Base-by-base conservation (phyloP, 306 rosid species). In the Sechiopsis laciniata region DNA sequence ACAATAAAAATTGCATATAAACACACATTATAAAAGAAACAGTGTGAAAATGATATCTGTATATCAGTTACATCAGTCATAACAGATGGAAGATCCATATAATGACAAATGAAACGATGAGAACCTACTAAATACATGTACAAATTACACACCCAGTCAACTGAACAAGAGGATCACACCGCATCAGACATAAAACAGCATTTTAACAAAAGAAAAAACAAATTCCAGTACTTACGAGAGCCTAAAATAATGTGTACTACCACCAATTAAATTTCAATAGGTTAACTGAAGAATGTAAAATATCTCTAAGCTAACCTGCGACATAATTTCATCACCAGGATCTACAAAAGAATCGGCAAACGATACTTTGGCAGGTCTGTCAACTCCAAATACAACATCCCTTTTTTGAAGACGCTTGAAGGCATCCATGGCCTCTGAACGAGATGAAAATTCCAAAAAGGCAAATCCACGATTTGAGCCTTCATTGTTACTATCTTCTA, bases 401-500 rank as follows among this genome's bases (percentile, higher is more conserved):
- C 96, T 91, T 83, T 88, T 95, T 60, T 95, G 97, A 54, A 95
- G 87, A 46, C 96, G 85, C 85, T 91, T 95, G 80, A 89, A 95
- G 77, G 96, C 96, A 82, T 91, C 97, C 97, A 95, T 95, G 64
- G 99, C 99, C 50, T 95, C 99, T n/a, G 95, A 83, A 20, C 92
- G 96, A 75, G 95, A 89, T 56, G 96, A 80, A 89, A 91, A 91
- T 76, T 95, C 97, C 84, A 95, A 83, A 81, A 95, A 95, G 1
- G 99, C 99, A 76, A 95, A 91, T 52, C 99, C 99, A 9, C 99
- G 91, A 72, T 91, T 95, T 90, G 82, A 86, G 74, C 99, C 99
- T 42, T 85, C 87, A 79, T 95, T 88, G 72, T 84, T 91, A 81
- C 88, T 83, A 84, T 95, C 99, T 83, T 89, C 92, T 58, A 95